Percentiles rank a stretch among this genome's conserved stretches.
These are phyloP conservation scores for Kockovaella imperatae DNA, from an alignment of 768 basidiomycete species.

Conservation along the genomic window DNA sequence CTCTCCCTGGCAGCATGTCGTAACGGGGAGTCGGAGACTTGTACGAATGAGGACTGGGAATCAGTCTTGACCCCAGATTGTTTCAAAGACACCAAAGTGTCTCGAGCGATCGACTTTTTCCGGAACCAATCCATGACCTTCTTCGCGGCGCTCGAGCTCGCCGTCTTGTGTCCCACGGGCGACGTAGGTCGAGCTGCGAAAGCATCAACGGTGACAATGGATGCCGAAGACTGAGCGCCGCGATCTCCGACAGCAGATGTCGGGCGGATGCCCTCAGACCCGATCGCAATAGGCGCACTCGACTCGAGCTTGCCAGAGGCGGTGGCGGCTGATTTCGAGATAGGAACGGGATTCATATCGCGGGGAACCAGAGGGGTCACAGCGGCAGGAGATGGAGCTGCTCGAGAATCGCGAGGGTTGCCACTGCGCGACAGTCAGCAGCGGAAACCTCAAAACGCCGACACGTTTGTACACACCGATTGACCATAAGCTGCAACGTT, in stretches of 20 bases:
- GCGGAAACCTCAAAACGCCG: not conserved
- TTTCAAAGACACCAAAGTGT: conserved; percentile 22
- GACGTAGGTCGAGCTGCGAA: conserved; percentile 14
- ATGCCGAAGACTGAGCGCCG: conserved; percentile 57
- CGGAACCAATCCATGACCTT: conserved; percentile 99
- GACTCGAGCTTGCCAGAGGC: conserved; percentile 7
- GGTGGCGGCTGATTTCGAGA: conserved; percentile 11
- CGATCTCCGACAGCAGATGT: conserved; percentile 45
- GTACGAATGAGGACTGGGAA: conserved; percentile 27
- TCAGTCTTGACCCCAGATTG: conserved; percentile 17
- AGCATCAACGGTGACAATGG: conserved; percentile 36
- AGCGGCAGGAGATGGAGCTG: conserved; percentile 22
- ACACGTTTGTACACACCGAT: conserved; percentile 38
- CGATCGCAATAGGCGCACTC: conserved; percentile 20
- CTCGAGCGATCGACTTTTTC: conserved; percentile 45
- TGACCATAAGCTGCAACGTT: conserved; percentile 80
- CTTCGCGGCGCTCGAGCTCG: conserved; percentile 53
- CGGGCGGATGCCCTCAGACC: conserved; percentile 28
- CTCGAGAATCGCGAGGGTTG: conserved; percentile 1
- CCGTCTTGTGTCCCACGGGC: conserved; percentile 17
- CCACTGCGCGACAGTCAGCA: not conserved
- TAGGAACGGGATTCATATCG: conserved; percentile 22
- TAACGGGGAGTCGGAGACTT: conserved; percentile 11
- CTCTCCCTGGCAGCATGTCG: not conserved
- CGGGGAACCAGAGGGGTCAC: conserved; percentile 23